Conservation (phyloP, 2,329 filamentous ascomycete species). For the Cladosporium sp. region DNA sequence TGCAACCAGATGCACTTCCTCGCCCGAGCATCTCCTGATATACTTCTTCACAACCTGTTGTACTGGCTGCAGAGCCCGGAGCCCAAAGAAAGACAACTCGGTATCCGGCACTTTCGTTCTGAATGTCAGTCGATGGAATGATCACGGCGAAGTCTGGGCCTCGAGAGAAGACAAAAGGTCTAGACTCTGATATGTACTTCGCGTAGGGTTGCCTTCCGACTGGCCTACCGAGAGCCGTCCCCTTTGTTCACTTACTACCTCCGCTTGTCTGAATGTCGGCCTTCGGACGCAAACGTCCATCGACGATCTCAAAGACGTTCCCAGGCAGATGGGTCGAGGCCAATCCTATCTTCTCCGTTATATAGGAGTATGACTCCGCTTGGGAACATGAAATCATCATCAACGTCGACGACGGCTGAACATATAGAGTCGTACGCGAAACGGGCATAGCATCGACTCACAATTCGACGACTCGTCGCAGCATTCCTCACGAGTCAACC, state of each 20-base stretch:
- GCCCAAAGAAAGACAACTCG: slow-evolving; percentile 17
- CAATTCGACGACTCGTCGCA: neutral
- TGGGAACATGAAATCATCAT: neutral
- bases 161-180: neutral
- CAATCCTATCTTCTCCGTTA: neutral
- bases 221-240: neutral
- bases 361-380: slow-evolving; percentile 10
- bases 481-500: slow-evolving; percentile 15
- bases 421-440: neutral
- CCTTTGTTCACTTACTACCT: slow-evolving; percentile 10
- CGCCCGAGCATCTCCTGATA: slow-evolving; percentile 18
- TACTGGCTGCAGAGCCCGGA: neutral
- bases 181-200: slow-evolving; percentile 13
- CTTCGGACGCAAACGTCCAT: slow-evolving; percentile 19
- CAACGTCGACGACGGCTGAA: slow-evolving; percentile 6
- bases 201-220: slow-evolving; percentile 3
- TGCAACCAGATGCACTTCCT: slow-evolving; percentile 1
- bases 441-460: neutral
- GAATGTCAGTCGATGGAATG: neutral
- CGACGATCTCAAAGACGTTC: slow-evolving; percentile 12
- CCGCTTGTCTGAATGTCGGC: slow-evolving; percentile 7
- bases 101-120: slow-evolving; percentile 4
- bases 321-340: slow-evolving; percentile 2
- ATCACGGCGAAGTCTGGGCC: neutral
- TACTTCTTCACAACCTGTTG: neutral